Evolutionary conservation across 352 stramenopile genomes (phyloP), one percentile per base, ranked within the genome.

Genomic region (Phytopythium kandeliae): DNA sequence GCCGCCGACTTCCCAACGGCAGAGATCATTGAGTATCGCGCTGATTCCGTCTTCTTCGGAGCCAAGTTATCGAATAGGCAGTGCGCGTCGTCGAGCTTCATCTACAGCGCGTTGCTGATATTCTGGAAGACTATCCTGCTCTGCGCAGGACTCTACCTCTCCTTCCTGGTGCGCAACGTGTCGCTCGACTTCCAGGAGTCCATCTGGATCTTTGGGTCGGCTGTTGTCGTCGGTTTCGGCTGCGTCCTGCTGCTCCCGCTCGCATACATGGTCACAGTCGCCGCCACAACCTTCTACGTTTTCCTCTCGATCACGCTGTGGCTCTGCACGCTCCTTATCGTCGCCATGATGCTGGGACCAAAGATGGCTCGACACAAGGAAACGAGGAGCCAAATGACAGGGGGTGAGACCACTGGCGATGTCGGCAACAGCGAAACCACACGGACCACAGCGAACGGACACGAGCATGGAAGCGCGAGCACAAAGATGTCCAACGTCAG

Each of bases 181-280:
- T 66, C 59, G 33, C 19, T 25, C 7, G 63, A 72, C 42, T 72
- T 72, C 44, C 63, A 72, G 41, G 63, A 72, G 31, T 55, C 60
- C 0, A 42, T 66, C 8, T 69, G 53, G 51, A 72, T 72, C 22
- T 65, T 72, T 11, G 22, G 51, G 13, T 64, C 63, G 1, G 48
- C 56, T 3, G n/a, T 60, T 4, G 52, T 69, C 1, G 56, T 72
- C 15, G 24, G 61, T 1, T 58, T 72, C n/a, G 60, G 40, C 2
- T 48, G 48, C 24, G 0, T 72, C 2, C 38, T 72, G 16, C 9
- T 68, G 30, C 28, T 65, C 12, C 60, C 63, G 15, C 15, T 72
- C n/a, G 48, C 55, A 8, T 69, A 63, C 38, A 30, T 72, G n/a
- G 50, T 69, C 5, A 8, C 56, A 22, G 16, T 69, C 17, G 11